A percentile compares a stretch with the other conserved stretches of the same genome.
Evolutionary conservation across 1,139 yeast genomes (phyloP).

Genomic region (Debaryomycetaceae sp.): DNA sequence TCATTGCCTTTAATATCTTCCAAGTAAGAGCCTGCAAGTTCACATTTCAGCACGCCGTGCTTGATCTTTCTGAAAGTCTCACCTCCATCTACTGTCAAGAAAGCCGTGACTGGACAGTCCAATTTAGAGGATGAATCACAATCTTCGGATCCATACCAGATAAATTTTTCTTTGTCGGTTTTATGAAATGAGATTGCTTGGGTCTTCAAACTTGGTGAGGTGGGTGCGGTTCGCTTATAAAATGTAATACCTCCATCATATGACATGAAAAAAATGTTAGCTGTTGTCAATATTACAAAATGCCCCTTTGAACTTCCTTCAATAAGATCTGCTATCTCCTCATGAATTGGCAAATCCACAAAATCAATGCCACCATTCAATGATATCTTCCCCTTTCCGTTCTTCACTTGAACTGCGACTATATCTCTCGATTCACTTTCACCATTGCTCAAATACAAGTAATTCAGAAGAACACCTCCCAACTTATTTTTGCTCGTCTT

Average conservation of each 20-base stretch:
- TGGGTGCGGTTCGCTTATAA: constrained; percentile 46
- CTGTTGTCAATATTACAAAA: constrained; percentile 57
- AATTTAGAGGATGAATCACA: constrained; percentile 45
- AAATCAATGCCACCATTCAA: constrained; percentile 75
- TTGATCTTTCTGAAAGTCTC: constrained; percentile 50
- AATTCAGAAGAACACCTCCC: constrained; percentile 49
- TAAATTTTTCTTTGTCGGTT: constrained; percentile 51
- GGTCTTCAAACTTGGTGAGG: constrained; percentile 34
- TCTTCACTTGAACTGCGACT: constrained; percentile 57
- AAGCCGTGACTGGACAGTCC: constrained; percentile 57
- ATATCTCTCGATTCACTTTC: constrained; percentile 59
- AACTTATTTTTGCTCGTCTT: constrained; percentile 21
- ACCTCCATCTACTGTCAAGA: constrained; percentile 65
- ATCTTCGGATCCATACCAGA: constrained; percentile 64
- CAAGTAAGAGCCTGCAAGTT: constrained; percentile 59
- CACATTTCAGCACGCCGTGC: constrained; percentile 57
- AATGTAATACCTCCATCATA: constrained; percentile 67
- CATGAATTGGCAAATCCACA: constrained; percentile 44
- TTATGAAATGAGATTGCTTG: constrained; percentile 58
- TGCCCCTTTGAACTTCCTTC: constrained; percentile 65
- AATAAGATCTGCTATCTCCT: constrained; percentile 50
- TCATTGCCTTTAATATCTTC: constrained; percentile 27
- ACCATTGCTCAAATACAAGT: constrained; percentile 53
- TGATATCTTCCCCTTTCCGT: constrained; percentile 57
- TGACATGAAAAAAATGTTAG: constrained; percentile 53